phyloP scores from a whole-genome alignment of 2,329 filamentous ascomycete genomes.

The Cadophora luteo-olivacea region DNA sequence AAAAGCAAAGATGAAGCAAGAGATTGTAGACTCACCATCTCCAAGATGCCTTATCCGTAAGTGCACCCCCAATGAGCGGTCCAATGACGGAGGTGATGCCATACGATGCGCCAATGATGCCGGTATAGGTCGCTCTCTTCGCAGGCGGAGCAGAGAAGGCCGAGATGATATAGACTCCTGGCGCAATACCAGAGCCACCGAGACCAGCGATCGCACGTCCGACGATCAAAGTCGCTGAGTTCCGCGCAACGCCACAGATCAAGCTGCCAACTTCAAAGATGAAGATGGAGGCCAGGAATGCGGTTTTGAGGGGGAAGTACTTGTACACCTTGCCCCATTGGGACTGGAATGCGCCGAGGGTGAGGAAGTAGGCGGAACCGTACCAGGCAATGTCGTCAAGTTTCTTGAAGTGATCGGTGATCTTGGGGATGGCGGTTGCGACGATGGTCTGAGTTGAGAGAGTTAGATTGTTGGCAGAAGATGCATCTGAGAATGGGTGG shows the following conservation, averaged over 20 bases:
- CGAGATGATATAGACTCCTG: constrained; percentile 53
- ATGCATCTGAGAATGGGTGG: background rate
- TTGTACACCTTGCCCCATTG: constrained; percentile 45
- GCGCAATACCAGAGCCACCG: constrained; percentile 44
- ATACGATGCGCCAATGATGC: constrained; percentile 44
- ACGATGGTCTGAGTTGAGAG: constrained; percentile 56
- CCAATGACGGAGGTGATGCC: constrained; percentile 43
- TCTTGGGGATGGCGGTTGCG: constrained; percentile 61
- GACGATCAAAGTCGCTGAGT: constrained; percentile 45
- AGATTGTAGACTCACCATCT: too few relatives aligned
- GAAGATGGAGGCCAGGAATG: constrained; percentile 43
- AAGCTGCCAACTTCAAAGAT: constrained; percentile 48
- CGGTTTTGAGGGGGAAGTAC: constrained; percentile 44
- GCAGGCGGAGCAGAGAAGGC: constrained; percentile 46
- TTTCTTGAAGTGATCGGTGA: constrained; percentile 57
- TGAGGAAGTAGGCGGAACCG: constrained; percentile 60
- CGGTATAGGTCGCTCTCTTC: constrained; percentile 45
- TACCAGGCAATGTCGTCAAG: constrained; percentile 61
- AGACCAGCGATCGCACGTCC: constrained; percentile 46
- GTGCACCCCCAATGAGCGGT: constrained; percentile 47
- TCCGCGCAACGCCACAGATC: constrained; percentile 47
- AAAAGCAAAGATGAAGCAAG: too few relatives aligned
- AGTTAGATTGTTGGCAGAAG: background rate
- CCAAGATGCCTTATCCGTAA: constrained; percentile 46
- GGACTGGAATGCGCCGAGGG: constrained; percentile 47